A percentile compares a stretch with the other conserved stretches of the same genome.
Evolutionary conservation across 2,329 filamentous ascomycete species (phyloP).

Genomic region (Stachybotrys elegans): DNA sequence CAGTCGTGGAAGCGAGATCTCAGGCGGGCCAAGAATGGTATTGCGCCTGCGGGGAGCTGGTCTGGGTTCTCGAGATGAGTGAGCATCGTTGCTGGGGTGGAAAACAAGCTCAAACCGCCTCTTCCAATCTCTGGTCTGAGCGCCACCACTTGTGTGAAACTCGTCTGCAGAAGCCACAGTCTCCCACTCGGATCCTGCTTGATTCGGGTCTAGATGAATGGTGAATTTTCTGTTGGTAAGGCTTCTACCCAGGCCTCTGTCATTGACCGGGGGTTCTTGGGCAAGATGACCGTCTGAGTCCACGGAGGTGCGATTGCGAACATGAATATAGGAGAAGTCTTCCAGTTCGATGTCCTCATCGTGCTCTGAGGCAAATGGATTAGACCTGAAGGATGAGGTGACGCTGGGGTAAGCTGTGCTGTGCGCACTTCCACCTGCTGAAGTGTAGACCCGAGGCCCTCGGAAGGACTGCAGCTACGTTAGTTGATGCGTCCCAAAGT

Average conservation of each 20-base stretch:
- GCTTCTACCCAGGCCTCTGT: not conserved
- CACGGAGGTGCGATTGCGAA: not conserved
- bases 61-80: not conserved
- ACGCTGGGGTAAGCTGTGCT: not conserved
- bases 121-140: not conserved
- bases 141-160: too few relatives aligned
- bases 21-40: constrained; percentile 6
- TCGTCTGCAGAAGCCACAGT: constrained; percentile 22
- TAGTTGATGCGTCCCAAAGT: too few relatives aligned
- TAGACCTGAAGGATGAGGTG: constrained; percentile 2
- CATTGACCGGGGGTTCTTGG: constrained; percentile 9
- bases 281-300: constrained; percentile 3
- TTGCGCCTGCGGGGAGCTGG: constrained; percentile 1
- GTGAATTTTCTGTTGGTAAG: not conserved
- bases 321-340: constrained; percentile 9
- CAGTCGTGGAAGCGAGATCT: constrained; percentile 3
- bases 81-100: not conserved
- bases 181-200: constrained; percentile 23
- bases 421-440: too few relatives aligned
- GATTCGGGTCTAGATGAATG: constrained; percentile 11
- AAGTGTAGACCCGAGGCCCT: too few relatives aligned
- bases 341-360: constrained; percentile 10
- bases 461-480: too few relatives aligned
- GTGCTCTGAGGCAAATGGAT: constrained; percentile 4
- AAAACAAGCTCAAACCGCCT: not conserved